Evolutionary conservation across 352 stramenopile species (phyloP), one percentile per base, ranked within the genome.

Genomic region (Blastocystis sp.): DNA sequence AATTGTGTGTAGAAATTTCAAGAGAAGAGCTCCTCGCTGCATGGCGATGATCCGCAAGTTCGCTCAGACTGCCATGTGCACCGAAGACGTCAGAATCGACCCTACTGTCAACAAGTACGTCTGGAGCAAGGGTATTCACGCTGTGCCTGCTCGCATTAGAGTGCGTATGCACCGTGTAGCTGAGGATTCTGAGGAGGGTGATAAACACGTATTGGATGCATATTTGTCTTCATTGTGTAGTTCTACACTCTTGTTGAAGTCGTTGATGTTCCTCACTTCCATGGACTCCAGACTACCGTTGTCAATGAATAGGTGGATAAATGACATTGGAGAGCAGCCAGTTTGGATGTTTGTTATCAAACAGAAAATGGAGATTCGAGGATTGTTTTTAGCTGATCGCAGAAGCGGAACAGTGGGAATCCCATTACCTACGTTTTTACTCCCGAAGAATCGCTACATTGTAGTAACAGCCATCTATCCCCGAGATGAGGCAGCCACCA

Each of bases 141-240:
- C 98, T 92, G 94, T 98, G 88, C 97, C 97, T 54, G 96, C 94
- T 91, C 94, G 97, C 92, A 96, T 99, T 79, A 95, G 97, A 90
- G 96, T 99, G 62, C 94, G 96, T 92, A 94, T 99, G 56, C 96
- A 93, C 87, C 95, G 97, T 93, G 98, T 98, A 95, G 94, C 96
- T 91, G 98, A 98, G 93, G 96, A 98, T 91, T 96, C 98, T 90
- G 97, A 99, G 92, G 96, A 99, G 82, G 96, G 96, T 90, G 96
- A 98, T 88, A 96, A 99, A 93, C 98, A 98, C 18, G 66, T 88
- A 79, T 20, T 26, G 15, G 41, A 55, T 26, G n/a, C 56, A 20
- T 43, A 20, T n/a, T 9, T 5, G 26, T 2, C 41, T 26, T 88
- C 20, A 88, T 56, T 79, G 3, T 75, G 18, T 88, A 88, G 77